Conservation (phyloP, 441 rosid genomes). For the Erodium chrysanthum region DNA sequence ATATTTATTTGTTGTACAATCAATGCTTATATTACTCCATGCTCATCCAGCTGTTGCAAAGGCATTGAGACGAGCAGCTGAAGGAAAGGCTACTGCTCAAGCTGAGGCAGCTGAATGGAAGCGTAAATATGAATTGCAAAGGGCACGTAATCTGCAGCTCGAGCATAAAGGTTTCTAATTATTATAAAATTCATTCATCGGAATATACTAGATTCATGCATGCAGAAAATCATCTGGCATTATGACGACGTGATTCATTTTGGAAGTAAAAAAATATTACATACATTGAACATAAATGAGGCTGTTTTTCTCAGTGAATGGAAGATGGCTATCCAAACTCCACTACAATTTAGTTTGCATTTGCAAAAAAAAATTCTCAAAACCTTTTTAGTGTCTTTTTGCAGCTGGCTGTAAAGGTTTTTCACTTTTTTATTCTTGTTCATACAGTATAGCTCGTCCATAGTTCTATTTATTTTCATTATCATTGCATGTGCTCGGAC, state of each 20-base stretch:
- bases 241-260: background rate
- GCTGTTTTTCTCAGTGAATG: background rate
- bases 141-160: slow-evolving; percentile 38
- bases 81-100: slow-evolving; percentile 93
- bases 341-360: background rate
- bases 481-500: background rate
- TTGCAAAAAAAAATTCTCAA: background rate
- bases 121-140: slow-evolving; percentile 80
- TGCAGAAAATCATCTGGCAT: background rate
- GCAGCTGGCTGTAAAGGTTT: background rate
- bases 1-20: background rate
- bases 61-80: slow-evolving; percentile 86
- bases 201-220: slow-evolving; percentile 13
- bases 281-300: background rate
- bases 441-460: background rate
- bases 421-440: background rate
- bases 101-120: slow-evolving; percentile 99
- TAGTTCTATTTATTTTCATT: background rate
- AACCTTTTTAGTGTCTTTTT: background rate
- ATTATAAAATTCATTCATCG: slow-evolving; percentile 10
- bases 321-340: background rate
- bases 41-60: slow-evolving; percentile 75
- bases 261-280: background rate
- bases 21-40: slow-evolving; percentile 16
- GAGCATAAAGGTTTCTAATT: slow-evolving; percentile 50